Evolutionary conservation across 371 early-diverging fungal species (phyloP).

Genomic region (Massospora cicadina): DNA sequence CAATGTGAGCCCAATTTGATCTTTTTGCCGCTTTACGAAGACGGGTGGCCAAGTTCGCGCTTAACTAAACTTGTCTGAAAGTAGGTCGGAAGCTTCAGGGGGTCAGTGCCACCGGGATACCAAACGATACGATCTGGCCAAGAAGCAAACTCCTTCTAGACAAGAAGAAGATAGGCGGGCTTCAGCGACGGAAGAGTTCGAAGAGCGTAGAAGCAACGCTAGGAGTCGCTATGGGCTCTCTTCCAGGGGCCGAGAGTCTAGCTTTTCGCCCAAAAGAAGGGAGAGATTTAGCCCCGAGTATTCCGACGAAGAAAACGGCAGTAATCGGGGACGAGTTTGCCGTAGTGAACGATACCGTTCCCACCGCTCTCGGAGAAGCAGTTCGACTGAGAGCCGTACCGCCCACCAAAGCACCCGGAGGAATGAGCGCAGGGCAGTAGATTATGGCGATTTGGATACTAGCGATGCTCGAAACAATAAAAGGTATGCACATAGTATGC

Average conservation of each 20-base stretch:
- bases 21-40: neutral
- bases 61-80: neutral
- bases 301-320: neutral
- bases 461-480: neutral
- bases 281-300: neutral
- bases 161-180: neutral
- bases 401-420: neutral
- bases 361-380: neutral
- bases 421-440: neutral
- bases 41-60: neutral
- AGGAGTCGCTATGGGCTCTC: neutral
- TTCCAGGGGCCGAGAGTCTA: neutral
- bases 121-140: neutral
- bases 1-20: neutral
- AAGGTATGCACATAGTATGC: neutral
- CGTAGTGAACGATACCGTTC: neutral
- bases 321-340: neutral
- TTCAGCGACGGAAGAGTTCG: neutral
- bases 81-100: neutral
- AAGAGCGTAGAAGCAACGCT: neutral
- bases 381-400: neutral
- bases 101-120: neutral
- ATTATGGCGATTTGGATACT: neutral
- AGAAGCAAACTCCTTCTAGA: neutral
- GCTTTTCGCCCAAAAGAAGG: neutral